Evolutionary conservation across 768 basidiomycete species (phyloP), one percentile per base, ranked within the genome.

Genomic region (Russula griseocarnosa): DNA sequence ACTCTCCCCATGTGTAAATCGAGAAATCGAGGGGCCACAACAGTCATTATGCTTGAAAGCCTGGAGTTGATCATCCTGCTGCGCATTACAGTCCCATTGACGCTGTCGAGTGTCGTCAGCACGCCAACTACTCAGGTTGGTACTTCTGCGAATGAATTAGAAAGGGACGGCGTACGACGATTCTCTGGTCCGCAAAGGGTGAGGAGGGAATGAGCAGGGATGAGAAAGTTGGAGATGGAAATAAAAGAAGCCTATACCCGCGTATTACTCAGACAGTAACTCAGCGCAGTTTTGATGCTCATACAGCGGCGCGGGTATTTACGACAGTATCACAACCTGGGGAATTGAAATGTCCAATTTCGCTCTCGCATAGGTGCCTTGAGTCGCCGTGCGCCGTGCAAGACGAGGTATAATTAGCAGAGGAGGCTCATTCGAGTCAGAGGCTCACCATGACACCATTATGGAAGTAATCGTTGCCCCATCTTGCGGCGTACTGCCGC

Each of bases 1-100:
- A 60, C 71, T 74, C 47, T 78, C 66, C 16, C 74, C 75, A 3
- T 73, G 71, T 10, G 73, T 74, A 28, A 77, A 60, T 52, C 75
- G 77, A 22, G 47, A 44, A 24, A 68, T 66, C 1, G 49, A 6
- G 20, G 64, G 47, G 44, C 46, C 18, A 22, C 20, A 6, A 8
- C 5, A 22, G n/a, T n/a, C 14, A 9, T 3, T 32, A 11, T 26
- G 22, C 34, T 6, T 18, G 30, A 32, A 32, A 3, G 2, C 3
- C 8, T 24, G 8, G 52, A 18, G 47, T 53, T 54, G 56, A 1
- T 32, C 1, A 18, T 56, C 57, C 28, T 63, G 61, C 4, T 53
- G n/a, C 9, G 8, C 55, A 28, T 49, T 42, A 34, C 66, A 67
- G 46, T 67, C 22, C 58, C 54, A 13, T 57, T 46, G 40, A 64